phyloP scores from a whole-genome alignment of 768 basidiomycete genomes.

The Agaricus sinodeliciosus region DNA sequence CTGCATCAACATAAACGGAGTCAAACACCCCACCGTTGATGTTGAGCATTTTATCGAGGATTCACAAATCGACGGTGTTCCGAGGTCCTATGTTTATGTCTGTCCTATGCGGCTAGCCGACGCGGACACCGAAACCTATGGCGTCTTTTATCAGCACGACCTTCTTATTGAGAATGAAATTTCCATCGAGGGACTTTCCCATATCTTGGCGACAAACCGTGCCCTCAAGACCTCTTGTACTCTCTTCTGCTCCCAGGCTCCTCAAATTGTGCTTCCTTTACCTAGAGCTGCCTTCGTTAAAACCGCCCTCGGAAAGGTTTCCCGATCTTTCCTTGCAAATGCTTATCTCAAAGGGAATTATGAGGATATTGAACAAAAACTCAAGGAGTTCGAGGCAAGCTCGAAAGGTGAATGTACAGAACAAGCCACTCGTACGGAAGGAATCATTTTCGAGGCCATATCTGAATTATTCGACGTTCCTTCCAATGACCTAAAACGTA shows the following conservation, averaged over 20 bases:
- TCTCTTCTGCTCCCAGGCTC: constrained; percentile 4
- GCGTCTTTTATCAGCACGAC: constrained; percentile 5
- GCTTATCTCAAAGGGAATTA: constrained; percentile 5
- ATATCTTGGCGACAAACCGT: neutral
- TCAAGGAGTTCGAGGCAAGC: neutral
- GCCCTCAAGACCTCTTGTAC: constrained; percentile 1
- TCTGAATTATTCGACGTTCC: constrained; percentile 3
- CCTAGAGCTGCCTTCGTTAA: constrained; percentile 5
- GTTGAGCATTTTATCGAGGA: constrained; percentile 7
- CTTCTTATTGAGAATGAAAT: neutral
- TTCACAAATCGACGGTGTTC: neutral
- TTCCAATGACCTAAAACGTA: neutral
- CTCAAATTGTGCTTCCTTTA: constrained; percentile 2
- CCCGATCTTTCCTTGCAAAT: constrained; percentile 3
- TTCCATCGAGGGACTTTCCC: neutral
- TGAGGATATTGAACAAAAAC: neutral
- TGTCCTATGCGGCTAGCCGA: constrained; percentile 6
- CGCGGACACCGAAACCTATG: constrained; percentile 7
- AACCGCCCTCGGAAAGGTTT: constrained; percentile 8
- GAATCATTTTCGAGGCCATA: neutral
- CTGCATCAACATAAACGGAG: constrained; percentile 7
- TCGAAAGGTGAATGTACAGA: neutral
- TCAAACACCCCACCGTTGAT: constrained; percentile 3
- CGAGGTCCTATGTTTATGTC: constrained; percentile 4
- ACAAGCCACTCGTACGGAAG: neutral